Evolutionary conservation across 2,329 filamentous ascomycete genomes (phyloP).

Genomic region (Metarhizium guizhouense): DNA sequence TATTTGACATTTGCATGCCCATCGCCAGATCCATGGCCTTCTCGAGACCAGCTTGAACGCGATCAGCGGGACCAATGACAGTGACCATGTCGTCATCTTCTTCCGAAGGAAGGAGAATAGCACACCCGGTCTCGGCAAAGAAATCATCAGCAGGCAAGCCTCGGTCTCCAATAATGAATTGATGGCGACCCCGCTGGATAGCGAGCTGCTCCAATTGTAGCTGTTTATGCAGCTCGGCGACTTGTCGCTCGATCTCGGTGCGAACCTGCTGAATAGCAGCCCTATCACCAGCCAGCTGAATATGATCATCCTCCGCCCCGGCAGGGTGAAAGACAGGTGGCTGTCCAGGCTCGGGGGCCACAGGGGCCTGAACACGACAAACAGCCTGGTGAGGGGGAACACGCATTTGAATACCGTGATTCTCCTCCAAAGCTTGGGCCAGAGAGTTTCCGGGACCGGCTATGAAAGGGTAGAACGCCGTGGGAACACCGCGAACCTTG

Average conservation of each 20-base stretch:
- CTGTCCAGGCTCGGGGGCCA: conserved; percentile 51
- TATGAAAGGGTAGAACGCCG: conserved; percentile 94
- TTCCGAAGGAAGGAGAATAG: conserved; percentile 69
- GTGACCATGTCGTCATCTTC: conserved; percentile 78
- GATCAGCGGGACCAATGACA: conserved; percentile 69
- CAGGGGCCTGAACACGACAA: conserved; percentile 59
- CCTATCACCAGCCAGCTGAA: conserved; percentile 80
- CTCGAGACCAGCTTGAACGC: conserved; percentile 66
- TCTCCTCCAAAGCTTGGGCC: conserved; percentile 63
- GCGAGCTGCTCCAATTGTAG: conserved; percentile 70
- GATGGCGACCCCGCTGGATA: conserved; percentile 80
- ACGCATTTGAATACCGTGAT: conserved; percentile 68
- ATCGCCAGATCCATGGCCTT: conserved; percentile 83
- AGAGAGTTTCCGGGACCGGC: conserved; percentile 66
- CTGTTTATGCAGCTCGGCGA: conserved; percentile 64
- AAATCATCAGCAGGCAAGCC: conserved; percentile 78
- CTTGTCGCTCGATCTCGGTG: conserved; percentile 71
- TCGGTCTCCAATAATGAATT: conserved; percentile 85
- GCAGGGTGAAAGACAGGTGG: conserved; percentile 63
- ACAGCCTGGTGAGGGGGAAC: conserved; percentile 77
- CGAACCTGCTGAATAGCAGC: conserved; percentile 70
- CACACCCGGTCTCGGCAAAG: conserved; percentile 82
- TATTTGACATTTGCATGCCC: conserved; percentile 73
- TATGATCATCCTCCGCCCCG: conserved; percentile 60
- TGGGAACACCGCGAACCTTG: conserved; percentile 73